Evolutionary conservation across 805 yeast genomes (phyloP).

Genomic region (Ogataea angusta): DNA sequence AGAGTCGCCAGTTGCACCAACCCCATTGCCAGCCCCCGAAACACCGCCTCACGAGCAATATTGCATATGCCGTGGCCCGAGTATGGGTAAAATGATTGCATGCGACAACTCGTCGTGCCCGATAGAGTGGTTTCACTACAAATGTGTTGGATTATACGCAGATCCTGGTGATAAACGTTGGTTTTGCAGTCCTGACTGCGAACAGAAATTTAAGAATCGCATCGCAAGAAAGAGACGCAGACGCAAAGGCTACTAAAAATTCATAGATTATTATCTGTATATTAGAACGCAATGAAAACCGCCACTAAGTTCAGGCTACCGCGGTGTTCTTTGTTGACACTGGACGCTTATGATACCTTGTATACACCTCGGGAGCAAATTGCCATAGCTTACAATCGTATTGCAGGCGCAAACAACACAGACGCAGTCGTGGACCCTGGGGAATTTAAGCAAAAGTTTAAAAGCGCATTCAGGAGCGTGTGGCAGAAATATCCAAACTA

Average conservation of each 20-base stretch:
- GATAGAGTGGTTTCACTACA: slow-evolving; percentile 95
- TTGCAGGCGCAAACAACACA: slow-evolving; percentile 46
- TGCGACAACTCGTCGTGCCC: slow-evolving; percentile 90
- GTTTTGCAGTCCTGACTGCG: slow-evolving; percentile 83
- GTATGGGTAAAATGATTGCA: slow-evolving; percentile 89
- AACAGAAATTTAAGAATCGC: slow-evolving; percentile 13
- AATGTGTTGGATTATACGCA: slow-evolving; percentile 83
- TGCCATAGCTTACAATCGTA: slow-evolving; percentile 47
- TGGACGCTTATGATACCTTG: slow-evolving; percentile 68
- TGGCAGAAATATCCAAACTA: slow-evolving; percentile 52
- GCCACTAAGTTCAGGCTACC: neutral
- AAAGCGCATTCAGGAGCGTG: slow-evolving; percentile 36
- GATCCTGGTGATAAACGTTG: slow-evolving; percentile 80
- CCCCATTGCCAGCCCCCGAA: slow-evolving; percentile 8
- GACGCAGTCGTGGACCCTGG: slow-evolving; percentile 19
- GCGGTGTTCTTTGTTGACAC: slow-evolving; percentile 48
- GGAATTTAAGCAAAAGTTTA: slow-evolving; percentile 27
- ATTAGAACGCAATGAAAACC: neutral
- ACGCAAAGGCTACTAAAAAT: slow-evolving; percentile 14
- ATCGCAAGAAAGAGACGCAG: slow-evolving; percentile 18
- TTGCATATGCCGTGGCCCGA: slow-evolving; percentile 52
- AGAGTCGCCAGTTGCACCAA: neutral
- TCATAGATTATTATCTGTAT: slow-evolving; percentile 4
- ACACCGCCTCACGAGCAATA: slow-evolving; percentile 28
- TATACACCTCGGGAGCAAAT: slow-evolving; percentile 57